These are phyloP conservation scores for Penicillium vulpinum DNA, from an alignment of 2,329 filamentous ascomycete species.

Conservation along the genomic window DNA sequence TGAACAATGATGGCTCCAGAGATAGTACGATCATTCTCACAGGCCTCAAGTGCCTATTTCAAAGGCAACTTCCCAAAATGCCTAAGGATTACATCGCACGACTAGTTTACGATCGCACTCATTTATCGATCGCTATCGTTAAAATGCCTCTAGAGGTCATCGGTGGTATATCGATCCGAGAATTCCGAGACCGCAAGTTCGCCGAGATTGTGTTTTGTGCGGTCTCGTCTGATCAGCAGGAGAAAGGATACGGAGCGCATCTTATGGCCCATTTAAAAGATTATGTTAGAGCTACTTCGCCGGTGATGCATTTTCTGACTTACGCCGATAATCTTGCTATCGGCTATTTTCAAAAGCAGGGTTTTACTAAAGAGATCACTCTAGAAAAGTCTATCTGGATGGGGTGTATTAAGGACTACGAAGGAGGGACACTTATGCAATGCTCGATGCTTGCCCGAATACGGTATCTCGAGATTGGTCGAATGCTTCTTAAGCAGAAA, in stretches of 20 bases:
- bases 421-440: conserved; percentile 98
- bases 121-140: conserved; percentile 94
- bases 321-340: conserved; percentile 99
- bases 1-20: conserved; percentile 88
- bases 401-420: conserved; percentile 99
- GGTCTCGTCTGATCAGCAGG: conserved; percentile 95
- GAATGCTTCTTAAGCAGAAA: conserved; percentile 96
- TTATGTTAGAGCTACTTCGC: conserved; percentile 93
- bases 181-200: conserved; percentile 87
- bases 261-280: conserved; percentile 97
- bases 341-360: conserved; percentile 98
- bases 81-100: conserved; percentile 99
- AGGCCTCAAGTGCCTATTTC: conserved; percentile 94
- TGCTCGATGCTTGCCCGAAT: conserved; percentile 95
- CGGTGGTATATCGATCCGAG: conserved; percentile 88
- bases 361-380: conserved; percentile 97
- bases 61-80: conserved; percentile 98
- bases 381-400: conserved; percentile 90
- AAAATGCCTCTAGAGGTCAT: conserved; percentile 94
- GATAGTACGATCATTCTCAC: conserved; percentile 93
- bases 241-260: conserved; percentile 97
- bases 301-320: conserved; percentile 97
- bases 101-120: conserved; percentile 93
- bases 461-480: conserved; percentile 85
- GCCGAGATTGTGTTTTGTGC: conserved; percentile 99